Evolutionary conservation across 2,329 filamentous ascomycete genomes (phyloP), one percentile per base, ranked within the genome.

Genomic region (Exophiala oligosperma): DNA sequence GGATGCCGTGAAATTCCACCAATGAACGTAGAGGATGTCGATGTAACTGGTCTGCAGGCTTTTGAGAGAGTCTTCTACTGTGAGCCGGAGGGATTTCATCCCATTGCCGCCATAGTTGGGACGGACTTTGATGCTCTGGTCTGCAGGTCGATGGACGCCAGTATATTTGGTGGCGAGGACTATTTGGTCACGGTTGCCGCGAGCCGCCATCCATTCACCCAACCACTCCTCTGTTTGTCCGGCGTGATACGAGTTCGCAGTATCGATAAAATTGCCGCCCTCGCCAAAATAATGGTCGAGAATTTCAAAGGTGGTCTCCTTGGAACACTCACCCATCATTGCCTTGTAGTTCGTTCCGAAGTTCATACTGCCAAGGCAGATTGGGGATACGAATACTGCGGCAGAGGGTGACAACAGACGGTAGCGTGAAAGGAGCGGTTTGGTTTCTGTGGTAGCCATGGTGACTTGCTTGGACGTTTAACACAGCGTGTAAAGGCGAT

Each of bases 1-100:
- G 0, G 79, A 81, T 29, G 83, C 84, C n/a, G 79, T 83, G 66
- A 80, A 86, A 69, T 89, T 85, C 85, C 86, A 90, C 51, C 50
- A 69, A 53, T 74, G 72, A 1, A 73, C 64, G 52, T 71, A 73
- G 24, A 70, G 62, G 5, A 75, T 38, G 52, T 74, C 73, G 38
- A 74, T 66, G 54, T 74, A 75, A 32, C 59, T 62, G 1, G 72
- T 74, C 49, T 66, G 63, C 38, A 75, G 52, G 26, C 72, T 73
- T 59, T 56, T 66, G 56, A 75, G 54, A 41, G 68, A 72, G 1
- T 64, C 64, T 0, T 70, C 60, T 2, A 75, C 62, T 8, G 71
- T 66, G 1, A 70, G 14, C 1, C 61, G 62, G 53, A 74, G 14
- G 43, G 63, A 67, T 64, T 74, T 74, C 17, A 66, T 60, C 37